phyloP scores from a whole-genome alignment of 345 rosid species.

The Pistacia atlantica region DNA sequence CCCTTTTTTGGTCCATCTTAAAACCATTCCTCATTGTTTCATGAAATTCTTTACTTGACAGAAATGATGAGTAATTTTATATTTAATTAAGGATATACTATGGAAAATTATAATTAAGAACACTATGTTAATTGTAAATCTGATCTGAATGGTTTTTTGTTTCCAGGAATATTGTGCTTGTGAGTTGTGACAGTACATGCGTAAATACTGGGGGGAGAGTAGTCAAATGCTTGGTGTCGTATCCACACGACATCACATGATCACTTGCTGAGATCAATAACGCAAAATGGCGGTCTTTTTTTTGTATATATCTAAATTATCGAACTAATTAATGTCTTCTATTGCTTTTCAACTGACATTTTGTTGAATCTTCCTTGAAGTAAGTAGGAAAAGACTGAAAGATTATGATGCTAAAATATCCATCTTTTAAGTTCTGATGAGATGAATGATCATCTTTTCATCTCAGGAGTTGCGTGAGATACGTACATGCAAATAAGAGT shows the following conservation, averaged over 20 bases:
- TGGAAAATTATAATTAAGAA: background rate
- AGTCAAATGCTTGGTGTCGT: conserved; percentile 15
- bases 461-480: background rate
- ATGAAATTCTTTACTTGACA: background rate
- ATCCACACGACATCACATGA: background rate
- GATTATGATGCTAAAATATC: conserved; percentile 2
- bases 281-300: background rate
- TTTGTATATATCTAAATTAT: background rate
- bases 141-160: background rate
- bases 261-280: background rate
- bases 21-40: background rate
- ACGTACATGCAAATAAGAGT: background rate
- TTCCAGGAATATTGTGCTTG: conserved; percentile 32
- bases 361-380: background rate
- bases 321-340: background rate
- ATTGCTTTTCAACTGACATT: background rate
- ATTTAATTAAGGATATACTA: background rate
- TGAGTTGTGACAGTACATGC: conserved; percentile 13
- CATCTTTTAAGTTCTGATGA: conserved; percentile 8
- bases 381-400: background rate
- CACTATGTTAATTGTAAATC: background rate
- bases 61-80: background rate
- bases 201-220: conserved; percentile 6
- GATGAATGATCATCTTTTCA: conserved; percentile 4
- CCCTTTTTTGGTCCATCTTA: background rate